Evolutionary conservation across 371 early-diverging fungal genomes (phyloP).

Genomic region (Lichtheimia corymbifera): DNA sequence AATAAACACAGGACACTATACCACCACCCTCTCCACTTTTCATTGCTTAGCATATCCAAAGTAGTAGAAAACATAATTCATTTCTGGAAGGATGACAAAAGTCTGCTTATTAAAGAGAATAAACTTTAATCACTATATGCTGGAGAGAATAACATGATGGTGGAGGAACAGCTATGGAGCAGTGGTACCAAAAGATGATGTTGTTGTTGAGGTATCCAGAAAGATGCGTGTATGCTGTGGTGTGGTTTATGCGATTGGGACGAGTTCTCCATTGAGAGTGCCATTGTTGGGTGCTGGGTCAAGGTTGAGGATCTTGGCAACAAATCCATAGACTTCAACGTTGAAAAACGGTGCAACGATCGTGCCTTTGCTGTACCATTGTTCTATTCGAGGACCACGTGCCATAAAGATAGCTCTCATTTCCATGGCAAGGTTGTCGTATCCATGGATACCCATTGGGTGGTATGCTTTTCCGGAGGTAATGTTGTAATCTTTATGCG

Average conservation of each 20-base stretch:
- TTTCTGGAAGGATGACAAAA: too few species aligned
- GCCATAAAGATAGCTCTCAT: slow-evolving; percentile 93
- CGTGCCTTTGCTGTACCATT: slow-evolving; percentile 20
- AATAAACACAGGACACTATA: too few species aligned
- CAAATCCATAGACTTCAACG: slow-evolving; percentile 74
- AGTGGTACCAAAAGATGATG: too few species aligned
- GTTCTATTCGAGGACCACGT: slow-evolving; percentile 70
- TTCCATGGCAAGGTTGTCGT: slow-evolving; percentile 72
- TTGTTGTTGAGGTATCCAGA: too few species aligned
- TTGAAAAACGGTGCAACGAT: slow-evolving; percentile 68
- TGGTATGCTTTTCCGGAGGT: slow-evolving; percentile 20
- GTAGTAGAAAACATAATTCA: too few species aligned
- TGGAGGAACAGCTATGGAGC: too few species aligned
- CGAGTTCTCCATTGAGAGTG: slow-evolving; percentile 27
- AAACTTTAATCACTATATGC: too few species aligned
- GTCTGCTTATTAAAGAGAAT: too few species aligned
- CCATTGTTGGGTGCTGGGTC: slow-evolving; percentile 73
- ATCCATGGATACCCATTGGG: slow-evolving; percentile 82
- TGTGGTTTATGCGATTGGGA: not conserved
- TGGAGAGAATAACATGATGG: too few species aligned
- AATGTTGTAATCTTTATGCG: slow-evolving; percentile 38
- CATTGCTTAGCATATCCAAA: too few species aligned
- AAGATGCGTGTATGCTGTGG: not conserved
- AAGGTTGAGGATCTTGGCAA: slow-evolving; percentile 65
- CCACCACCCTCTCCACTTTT: too few species aligned